Base-by-base conservation (phyloP, 805 yeast genomes). In the Grigorovia humatica region DNA sequence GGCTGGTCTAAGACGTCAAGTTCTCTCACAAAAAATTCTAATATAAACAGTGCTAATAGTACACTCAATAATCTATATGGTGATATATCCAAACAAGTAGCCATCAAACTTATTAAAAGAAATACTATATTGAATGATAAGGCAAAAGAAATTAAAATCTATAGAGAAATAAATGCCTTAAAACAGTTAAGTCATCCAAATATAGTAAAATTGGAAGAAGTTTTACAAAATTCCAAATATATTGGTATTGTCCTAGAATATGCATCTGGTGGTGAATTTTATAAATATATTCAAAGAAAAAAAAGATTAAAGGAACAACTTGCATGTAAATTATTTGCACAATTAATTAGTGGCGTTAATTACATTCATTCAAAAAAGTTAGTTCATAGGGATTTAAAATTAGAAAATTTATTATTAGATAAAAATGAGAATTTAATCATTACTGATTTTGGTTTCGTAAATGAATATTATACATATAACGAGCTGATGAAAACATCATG, bases 201-300 rank as follows among this genome's bases (percentile, higher is more conserved):
- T 68, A 90, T 93, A 58, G 96, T 93, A 47, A 80, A 83, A 57
- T 72, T 93, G 51, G 96, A 89, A 55, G 97, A 91, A 64, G 98
- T 93, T 18, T 74, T 93, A 66, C 96, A 91, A 67, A 85, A 88
- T 65, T 96, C 95, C 49, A 87, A 87, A 64, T 91, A 93, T 68
- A 90, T 93, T 55, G 99, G 99, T 27, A 93, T 93, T 19, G 98
- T 93, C 1, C 74, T 93, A 53, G 98, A 93, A 62, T 93, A 93
- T 68, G 98, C 98, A 2, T 85, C 95, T 1, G 98, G 98, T 13
- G 99, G 99, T 48, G 99, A 93, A 68, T 78, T 93, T 54, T 93
- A 93, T 64, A 96, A 89, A 65, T 88, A 90, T 66, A 93, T 93
- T 54, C 77, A 88, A 55, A 85, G 82, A 57, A 88, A 89, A 65